These are phyloP conservation scores for Inga oerstediana DNA, from an alignment of 306 rosid genomes.

Conservation along the genomic window DNA sequence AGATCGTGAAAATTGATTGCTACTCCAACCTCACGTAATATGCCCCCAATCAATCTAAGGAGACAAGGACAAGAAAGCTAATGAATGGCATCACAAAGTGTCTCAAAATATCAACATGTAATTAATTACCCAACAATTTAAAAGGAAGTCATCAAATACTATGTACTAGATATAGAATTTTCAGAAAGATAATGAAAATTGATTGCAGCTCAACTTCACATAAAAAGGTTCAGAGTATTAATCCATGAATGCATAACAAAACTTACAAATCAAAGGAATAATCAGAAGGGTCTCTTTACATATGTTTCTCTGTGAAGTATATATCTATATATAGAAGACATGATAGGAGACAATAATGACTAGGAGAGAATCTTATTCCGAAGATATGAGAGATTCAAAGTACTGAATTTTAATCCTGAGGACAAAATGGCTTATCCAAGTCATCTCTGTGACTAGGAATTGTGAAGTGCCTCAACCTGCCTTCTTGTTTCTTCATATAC, in stretches of 20 bases:
- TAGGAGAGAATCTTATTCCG: background rate
- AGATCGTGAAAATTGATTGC: too few species aligned
- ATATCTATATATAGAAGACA: background rate
- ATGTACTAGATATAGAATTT: background rate
- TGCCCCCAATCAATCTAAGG: background rate
- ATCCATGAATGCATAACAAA: background rate
- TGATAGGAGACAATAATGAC: background rate
- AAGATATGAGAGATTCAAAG: background rate
- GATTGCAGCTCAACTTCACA: background rate
- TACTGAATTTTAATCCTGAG: conserved; percentile 29
- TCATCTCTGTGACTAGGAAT: conserved; percentile 60
- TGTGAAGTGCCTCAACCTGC: conserved; percentile 73
- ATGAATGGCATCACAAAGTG: background rate
- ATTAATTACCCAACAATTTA: background rate
- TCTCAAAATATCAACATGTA: background rate
- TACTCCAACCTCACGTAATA: background rate
- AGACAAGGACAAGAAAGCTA: background rate
- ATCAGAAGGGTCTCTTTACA: background rate
- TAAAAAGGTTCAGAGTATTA: background rate
- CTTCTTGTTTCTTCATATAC: conserved; percentile 64
- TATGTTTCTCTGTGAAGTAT: background rate
- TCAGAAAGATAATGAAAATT: background rate
- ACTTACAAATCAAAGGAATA: background rate
- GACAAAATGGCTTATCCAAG: conserved; percentile 58
- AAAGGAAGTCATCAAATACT: background rate